Percentiles rank a stretch among this genome's conserved stretches.
These are phyloP conservation scores for Lichtheimia corymbifera DNA, from an alignment of 371 early-diverging fungal genomes.

Conservation along the genomic window DNA sequence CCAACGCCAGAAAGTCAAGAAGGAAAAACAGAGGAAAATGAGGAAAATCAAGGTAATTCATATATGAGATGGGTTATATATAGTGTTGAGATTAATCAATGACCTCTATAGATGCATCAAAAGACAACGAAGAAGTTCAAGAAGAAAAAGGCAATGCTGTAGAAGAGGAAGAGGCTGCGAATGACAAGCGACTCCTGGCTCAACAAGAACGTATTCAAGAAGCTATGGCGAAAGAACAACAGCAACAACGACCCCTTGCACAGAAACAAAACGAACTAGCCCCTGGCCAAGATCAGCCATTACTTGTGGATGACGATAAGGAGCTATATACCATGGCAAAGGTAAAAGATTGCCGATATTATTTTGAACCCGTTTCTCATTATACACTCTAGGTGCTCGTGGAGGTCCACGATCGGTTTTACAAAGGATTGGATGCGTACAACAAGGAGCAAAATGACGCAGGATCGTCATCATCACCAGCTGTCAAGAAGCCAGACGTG, in stretches of 20 bases:
- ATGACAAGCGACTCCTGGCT: conserved; percentile 14
- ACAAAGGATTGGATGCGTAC: conserved; percentile 35
- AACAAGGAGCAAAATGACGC: conserved; percentile 15
- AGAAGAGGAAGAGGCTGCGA: conserved; percentile 7
- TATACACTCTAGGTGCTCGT: conserved; percentile 42
- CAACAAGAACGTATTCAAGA: conserved; percentile 26
- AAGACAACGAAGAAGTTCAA: conserved; percentile 5
- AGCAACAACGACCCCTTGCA: conserved; percentile 23
- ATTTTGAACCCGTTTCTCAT: neutral
- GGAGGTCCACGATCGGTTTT: conserved; percentile 56
- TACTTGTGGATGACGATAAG: conserved; percentile 53
- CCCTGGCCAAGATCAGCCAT: conserved; percentile 26
- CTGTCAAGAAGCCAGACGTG: conserved; percentile 41
- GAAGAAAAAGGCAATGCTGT: conserved; percentile 3
- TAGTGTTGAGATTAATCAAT: too few relatives aligned
- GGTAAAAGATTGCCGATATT: conserved; percentile 22
- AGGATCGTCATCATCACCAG: conserved; percentile 4
- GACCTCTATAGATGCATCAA: too few relatives aligned
- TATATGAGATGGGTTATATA: too few relatives aligned
- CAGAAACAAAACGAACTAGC: conserved; percentile 27
- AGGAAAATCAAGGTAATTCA: neutral
- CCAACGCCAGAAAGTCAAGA: conserved; percentile 6
- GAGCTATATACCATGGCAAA: conserved; percentile 54
- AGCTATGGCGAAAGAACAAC: conserved; percentile 23
- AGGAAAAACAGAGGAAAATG: conserved; percentile 4